Evolutionary conservation across 495 filamentous ascomycete genomes (phyloP).

Genomic region (Talaromyces thailandensis): DNA sequence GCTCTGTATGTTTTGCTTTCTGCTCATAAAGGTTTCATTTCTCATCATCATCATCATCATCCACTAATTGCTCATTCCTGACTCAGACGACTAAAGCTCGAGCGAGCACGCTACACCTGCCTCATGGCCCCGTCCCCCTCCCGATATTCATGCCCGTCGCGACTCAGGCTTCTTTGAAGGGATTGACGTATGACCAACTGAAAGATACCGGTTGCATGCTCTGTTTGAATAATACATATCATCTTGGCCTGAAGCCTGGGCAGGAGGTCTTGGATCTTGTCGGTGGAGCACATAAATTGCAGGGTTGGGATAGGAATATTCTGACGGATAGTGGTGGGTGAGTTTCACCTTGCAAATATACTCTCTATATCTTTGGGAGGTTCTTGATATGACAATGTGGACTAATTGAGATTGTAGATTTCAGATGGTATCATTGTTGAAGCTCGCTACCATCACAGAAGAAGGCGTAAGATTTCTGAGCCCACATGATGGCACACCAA

Average conservation of each 20-base stretch:
- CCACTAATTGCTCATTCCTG: not conserved
- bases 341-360: constrained; percentile 20
- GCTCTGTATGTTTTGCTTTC: constrained; percentile 53
- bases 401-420: constrained; percentile 48
- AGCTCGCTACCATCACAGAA: constrained; percentile 88
- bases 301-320: constrained; percentile 92
- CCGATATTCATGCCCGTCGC: constrained; percentile 98
- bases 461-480: constrained; percentile 91
- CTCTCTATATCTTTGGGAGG: not conserved
- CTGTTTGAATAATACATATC: constrained; percentile 96
- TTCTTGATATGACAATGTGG: not conserved
- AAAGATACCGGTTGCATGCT: constrained; percentile 81
- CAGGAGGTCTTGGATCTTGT: constrained; percentile 78
- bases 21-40: not conserved
- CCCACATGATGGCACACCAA: constrained; percentile 90
- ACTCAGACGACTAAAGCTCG: constrained; percentile 85
- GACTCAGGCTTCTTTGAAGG: constrained; percentile 94
- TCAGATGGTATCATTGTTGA: constrained; percentile 96
- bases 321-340: constrained; percentile 97
- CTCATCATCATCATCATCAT: constrained; percentile 8
- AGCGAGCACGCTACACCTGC: constrained; percentile 80
- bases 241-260: constrained; percentile 88
- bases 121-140: constrained; percentile 82
- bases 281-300: constrained; percentile 86
- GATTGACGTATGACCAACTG: constrained; percentile 85